Base-by-base conservation (phyloP, 306 rosid species). In the Quillaja saponaria region DNA sequence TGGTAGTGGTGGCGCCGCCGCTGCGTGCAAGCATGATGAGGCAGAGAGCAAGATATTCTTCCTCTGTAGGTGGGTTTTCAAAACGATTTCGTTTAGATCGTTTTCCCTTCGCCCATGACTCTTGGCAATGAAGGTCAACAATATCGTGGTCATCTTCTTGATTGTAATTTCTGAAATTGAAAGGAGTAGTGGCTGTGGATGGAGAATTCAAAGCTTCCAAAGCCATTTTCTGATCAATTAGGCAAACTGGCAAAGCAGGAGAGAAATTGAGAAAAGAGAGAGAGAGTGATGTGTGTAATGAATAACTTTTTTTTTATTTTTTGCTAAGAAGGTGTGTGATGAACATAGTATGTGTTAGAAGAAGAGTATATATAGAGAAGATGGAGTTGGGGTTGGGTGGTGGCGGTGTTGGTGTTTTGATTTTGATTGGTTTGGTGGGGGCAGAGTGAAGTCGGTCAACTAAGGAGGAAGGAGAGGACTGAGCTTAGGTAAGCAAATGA, bases 21-120 rank as follows among this genome's bases (percentile, higher is more conserved):
- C 95, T 74, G 5, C 82, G 95, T 3, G 98, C 94, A 0, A 92
- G 85, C 94, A 92, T 89, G 91, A 92, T 78, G 72, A 91, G 99
- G 61, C 99, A 92, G 64, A 92, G 90, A 68, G 99, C 99, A 10
- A 92, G 85, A 54, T 92, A 89, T 63, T 92, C 96, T 54, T 92
- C 99, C 7, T 92, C 96, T 0, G 94, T 54, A 0, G 87, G 61
- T 0, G 82, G 73, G 41, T 64, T 72, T 1, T 78, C 84, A 1
- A 69, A 4, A 37, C 84, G 91, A 0, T 81, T 83, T 34, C 85
- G 85, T 59, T 68, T 82, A 0, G 96, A 86, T 46, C 96, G 88
- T 73, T 89, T 89, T 20, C 88, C 55, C 49, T 85, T 92, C 0
- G 84, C 34, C 82, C 94, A 85, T 3, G 95, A 83, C 71, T 87